These are phyloP conservation scores for Microcyclosporella mali DNA, from an alignment of 2,329 filamentous ascomycete species.

Conservation along the genomic window DNA sequence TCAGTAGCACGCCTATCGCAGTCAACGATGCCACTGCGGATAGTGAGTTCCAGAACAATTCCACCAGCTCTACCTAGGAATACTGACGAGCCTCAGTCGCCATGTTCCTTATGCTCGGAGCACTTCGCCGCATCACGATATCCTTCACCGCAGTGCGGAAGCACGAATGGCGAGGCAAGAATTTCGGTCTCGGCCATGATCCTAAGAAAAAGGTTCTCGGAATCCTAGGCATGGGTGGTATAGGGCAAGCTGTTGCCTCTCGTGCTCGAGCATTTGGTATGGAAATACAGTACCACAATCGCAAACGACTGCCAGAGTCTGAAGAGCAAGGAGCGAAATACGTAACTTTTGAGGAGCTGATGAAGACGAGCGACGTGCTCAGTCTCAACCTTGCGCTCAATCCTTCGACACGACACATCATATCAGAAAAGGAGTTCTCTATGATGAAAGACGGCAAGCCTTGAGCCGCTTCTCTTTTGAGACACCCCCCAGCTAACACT, in stretches of 20 bases:
- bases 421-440: conserved; percentile 45
- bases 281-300: conserved; percentile 55
- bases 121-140: conserved; percentile 45
- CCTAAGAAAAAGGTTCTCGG: conserved; percentile 49
- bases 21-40: conserved; percentile 47
- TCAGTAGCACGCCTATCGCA: conserved; percentile 44
- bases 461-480: no score
- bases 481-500: no score
- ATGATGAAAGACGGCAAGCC: conserved; percentile 47
- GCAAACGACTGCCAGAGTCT: conserved; percentile 34
- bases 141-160: conserved; percentile 43
- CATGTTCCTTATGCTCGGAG: conserved; percentile 48
- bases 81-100: conserved; percentile 28
- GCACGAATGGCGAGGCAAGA: conserved; percentile 41
- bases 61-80: background rate
- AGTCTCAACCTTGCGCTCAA: conserved; percentile 50
- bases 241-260: conserved; percentile 46
- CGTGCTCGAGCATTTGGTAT: conserved; percentile 52
- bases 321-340: conserved; percentile 46
- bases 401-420: conserved; percentile 47
- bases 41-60: conserved; percentile 11
- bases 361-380: conserved; percentile 50
- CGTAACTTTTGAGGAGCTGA: conserved; percentile 51
- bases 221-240: conserved; percentile 56
- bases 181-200: conserved; percentile 46